phyloP scores from a whole-genome alignment of 495 filamentous ascomycete species.

The Penicillium nucicola region DNA sequence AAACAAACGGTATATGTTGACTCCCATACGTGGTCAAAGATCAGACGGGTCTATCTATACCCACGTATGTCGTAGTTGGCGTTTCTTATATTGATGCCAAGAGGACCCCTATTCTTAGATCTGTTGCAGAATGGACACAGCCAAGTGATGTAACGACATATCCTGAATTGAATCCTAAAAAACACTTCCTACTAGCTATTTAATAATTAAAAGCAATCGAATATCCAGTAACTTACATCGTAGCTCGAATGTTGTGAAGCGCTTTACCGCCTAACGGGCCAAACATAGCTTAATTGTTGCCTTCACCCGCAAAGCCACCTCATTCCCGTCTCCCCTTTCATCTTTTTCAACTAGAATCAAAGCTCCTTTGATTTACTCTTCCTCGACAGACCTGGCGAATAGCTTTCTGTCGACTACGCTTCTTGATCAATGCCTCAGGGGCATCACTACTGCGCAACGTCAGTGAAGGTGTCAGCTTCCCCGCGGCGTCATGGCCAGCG shows the following conservation, averaged over 20 bases:
- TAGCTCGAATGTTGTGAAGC: conserved; percentile 1
- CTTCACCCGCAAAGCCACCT: conserved; percentile 29
- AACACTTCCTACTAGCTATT: background rate
- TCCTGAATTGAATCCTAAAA: background rate
- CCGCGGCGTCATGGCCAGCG: conserved; percentile 51
- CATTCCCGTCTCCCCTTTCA: conserved; percentile 11
- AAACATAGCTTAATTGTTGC: conserved; percentile 20
- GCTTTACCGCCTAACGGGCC: conserved; percentile 20
- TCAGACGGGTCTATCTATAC: background rate
- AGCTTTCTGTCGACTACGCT: conserved; percentile 1
- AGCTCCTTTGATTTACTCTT: background rate
- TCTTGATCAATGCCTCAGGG: conserved; percentile 47
- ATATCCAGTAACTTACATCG: too few relatives aligned
- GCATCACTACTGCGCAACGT: conserved; percentile 21
- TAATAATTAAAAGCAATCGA: background rate
- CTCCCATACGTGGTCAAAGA: background rate
- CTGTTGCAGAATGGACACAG: conserved; percentile 5
- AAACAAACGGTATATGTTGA: too few relatives aligned
- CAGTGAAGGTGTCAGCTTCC: conserved; percentile 42
- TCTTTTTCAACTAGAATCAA: background rate
- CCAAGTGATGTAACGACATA: background rate
- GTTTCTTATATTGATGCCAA: conserved; percentile 17
- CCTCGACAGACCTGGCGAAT: conserved; percentile 2
- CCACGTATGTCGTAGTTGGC: background rate
- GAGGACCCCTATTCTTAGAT: conserved; percentile 17